These are phyloP conservation scores for Echinochloa phyllopogon DNA, from an alignment of 176 grass and related monocot species.

Conservation along the genomic window DNA sequence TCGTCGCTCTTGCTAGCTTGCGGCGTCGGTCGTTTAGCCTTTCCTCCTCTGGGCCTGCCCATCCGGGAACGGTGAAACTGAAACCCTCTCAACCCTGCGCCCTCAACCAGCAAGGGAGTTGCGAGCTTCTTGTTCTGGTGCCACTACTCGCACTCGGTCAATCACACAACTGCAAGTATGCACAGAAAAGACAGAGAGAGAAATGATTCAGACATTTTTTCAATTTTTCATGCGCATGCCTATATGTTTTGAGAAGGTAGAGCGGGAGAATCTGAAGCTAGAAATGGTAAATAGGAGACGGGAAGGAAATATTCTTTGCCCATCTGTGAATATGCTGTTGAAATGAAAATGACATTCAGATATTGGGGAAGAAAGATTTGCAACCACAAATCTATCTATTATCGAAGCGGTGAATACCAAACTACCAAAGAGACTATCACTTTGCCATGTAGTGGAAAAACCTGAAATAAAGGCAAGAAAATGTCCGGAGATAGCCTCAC, in stretches of 20 bases:
- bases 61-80: constrained; percentile 25
- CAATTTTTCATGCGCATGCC: not conserved
- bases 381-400: not conserved
- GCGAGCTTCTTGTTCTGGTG: not conserved
- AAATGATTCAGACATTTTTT: not conserved
- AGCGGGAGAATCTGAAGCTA: not conserved
- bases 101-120: not conserved
- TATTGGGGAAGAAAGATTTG: not conserved
- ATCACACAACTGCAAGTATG: constrained; percentile 30
- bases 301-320: not conserved
- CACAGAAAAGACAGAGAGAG: not conserved
- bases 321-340: not conserved
- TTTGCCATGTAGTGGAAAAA: constrained; percentile 3
- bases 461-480: constrained; percentile 14
- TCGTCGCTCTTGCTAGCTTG: constrained; percentile 53
- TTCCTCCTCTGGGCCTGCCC: constrained; percentile 80
- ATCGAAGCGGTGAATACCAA: not conserved
- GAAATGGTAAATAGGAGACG: not conserved
- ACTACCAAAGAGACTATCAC: not conserved
- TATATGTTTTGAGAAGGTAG: not conserved
- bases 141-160: not conserved
- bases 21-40: constrained; percentile 57
- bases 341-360: not conserved
- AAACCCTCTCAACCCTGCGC: not conserved
- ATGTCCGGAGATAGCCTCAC: not conserved